These are phyloP conservation scores for Arabidopsis hybrid DNA, from an alignment of 441 rosid species.

Conservation along the genomic window DNA sequence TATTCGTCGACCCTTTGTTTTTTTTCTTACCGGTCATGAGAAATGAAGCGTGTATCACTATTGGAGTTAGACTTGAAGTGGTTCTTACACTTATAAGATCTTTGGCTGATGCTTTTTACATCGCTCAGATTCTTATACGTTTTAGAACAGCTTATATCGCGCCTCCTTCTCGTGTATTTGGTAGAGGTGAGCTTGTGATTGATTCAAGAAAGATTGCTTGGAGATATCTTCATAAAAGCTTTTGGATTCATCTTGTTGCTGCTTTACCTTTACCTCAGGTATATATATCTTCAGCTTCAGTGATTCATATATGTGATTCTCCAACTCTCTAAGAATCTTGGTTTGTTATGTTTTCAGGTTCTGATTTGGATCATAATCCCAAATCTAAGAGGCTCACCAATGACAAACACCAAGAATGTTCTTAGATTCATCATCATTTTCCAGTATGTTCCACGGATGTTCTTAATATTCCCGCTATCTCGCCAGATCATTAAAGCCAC, in stretches of 20 bases:
- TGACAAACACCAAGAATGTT: constrained; percentile 76
- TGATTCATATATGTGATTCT: not conserved
- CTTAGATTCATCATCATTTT: constrained; percentile 83
- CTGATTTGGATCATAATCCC: constrained; percentile 86
- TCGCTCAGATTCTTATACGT: constrained; percentile 67
- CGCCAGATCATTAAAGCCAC: constrained; percentile 75
- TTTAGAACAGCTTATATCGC: constrained; percentile 86
- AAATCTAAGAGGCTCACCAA: constrained; percentile 66
- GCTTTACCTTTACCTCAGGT: constrained; percentile 97
- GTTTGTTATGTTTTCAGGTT: constrained; percentile 52
- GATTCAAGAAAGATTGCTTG: constrained; percentile 71
- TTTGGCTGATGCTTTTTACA: constrained; percentile 76
- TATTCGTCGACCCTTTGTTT: constrained; percentile 90
- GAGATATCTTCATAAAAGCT: constrained; percentile 62
- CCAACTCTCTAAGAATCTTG: not conserved
- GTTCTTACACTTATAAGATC: constrained; percentile 68
- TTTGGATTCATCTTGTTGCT: constrained; percentile 80
- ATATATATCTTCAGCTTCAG: constrained; percentile 13
- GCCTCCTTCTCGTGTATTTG: constrained; percentile 91
- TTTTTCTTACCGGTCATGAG: constrained; percentile 72
- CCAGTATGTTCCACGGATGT: constrained; percentile 77
- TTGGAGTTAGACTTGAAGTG: constrained; percentile 66
- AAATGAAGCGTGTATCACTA: constrained; percentile 62
- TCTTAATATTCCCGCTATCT: constrained; percentile 76
- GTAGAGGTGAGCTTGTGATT: constrained; percentile 93